Evolutionary conservation across 192 early-diverging fungal genomes (phyloP).

Genomic region (Chytriomyces sp.): DNA sequence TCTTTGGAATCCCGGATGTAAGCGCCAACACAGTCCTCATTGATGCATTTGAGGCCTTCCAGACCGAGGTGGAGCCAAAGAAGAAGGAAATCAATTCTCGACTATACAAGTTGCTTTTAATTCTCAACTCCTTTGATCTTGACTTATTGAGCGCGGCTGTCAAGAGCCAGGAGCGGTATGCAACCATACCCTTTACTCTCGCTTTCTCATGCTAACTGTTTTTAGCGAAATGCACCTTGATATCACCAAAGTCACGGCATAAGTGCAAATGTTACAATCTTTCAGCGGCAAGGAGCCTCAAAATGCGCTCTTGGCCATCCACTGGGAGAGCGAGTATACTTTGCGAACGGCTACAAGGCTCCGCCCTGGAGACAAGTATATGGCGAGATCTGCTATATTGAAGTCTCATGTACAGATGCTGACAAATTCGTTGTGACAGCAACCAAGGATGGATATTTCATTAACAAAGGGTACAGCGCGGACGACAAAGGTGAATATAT

Average conservation of each 20-base stretch:
- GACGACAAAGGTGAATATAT: constrained; percentile 49
- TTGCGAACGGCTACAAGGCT: constrained; percentile 60
- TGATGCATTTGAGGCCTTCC: constrained; percentile 55
- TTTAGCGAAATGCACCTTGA: constrained; percentile 46
- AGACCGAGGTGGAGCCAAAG: constrained; percentile 45
- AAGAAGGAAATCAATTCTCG: constrained; percentile 48
- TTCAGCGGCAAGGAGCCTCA: constrained; percentile 46
- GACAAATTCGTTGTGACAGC: constrained; percentile 59
- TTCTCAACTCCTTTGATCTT: constrained; percentile 58
- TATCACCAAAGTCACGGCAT: constrained; percentile 52
- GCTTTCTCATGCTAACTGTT: no score
- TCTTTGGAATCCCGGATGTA: constrained; percentile 49
- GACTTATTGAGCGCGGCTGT: constrained; percentile 51
- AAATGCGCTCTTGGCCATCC: constrained; percentile 49
- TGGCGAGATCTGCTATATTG: constrained; percentile 60
- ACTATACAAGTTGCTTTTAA: constrained; percentile 59
- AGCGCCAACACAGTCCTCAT: constrained; percentile 35
- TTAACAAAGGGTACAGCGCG: constrained; percentile 59
- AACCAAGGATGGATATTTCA: constrained; percentile 59
- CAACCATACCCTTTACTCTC: not conserved
- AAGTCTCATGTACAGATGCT: constrained; percentile 46
- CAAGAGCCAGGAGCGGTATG: constrained; percentile 45
- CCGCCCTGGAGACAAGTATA: constrained; percentile 67
- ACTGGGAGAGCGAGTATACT: constrained; percentile 69
- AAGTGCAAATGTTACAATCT: constrained; percentile 56